Conservation (phyloP, 371 early-diverging fungal species). For the Blastocladiella emersonii region DNA sequence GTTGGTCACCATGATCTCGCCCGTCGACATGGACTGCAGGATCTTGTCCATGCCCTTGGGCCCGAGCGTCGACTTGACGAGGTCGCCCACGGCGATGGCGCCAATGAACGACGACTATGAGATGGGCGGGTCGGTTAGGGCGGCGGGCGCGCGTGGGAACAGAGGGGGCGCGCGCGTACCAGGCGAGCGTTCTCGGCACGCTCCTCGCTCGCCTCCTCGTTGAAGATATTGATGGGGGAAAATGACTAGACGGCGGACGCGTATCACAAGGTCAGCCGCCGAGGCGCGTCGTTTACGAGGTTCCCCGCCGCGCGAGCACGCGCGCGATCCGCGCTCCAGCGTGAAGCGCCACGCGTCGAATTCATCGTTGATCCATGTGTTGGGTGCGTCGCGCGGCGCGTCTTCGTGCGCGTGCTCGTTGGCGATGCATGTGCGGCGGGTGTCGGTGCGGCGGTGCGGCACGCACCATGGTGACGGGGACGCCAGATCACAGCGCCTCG, state of each 20-base stretch:
- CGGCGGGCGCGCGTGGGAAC: not conserved
- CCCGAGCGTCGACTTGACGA: slow-evolving; percentile 74
- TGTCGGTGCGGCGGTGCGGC: no score
- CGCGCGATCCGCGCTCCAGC: no score
- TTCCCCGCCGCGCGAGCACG: no score
- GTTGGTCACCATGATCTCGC: slow-evolving; percentile 92
- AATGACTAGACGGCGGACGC: slow-evolving; percentile 2
- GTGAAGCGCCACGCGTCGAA: no score
- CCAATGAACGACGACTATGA: slow-evolving; percentile 76
- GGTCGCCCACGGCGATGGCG: slow-evolving; percentile 94
- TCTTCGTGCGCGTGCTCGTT: no score
- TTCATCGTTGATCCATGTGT: no score
- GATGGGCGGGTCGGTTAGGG: not conserved
- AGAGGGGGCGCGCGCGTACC: slow-evolving; percentile 28
- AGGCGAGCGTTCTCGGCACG: slow-evolving; percentile 95
- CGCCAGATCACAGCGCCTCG: no score
- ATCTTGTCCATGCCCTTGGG: slow-evolving; percentile 86
- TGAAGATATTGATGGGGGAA: slow-evolving; percentile 70
- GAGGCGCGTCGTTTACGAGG: no score
- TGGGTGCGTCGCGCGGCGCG: no score
- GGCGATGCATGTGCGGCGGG: no score
- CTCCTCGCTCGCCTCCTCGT: slow-evolving; percentile 88
- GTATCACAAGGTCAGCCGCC: no score
- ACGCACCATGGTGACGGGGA: no score
- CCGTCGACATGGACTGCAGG: slow-evolving; percentile 75